Evolutionary conservation across 2,329 filamentous ascomycete species (phyloP).

Genomic region (Colletotrichum gloeosporioides): DNA sequence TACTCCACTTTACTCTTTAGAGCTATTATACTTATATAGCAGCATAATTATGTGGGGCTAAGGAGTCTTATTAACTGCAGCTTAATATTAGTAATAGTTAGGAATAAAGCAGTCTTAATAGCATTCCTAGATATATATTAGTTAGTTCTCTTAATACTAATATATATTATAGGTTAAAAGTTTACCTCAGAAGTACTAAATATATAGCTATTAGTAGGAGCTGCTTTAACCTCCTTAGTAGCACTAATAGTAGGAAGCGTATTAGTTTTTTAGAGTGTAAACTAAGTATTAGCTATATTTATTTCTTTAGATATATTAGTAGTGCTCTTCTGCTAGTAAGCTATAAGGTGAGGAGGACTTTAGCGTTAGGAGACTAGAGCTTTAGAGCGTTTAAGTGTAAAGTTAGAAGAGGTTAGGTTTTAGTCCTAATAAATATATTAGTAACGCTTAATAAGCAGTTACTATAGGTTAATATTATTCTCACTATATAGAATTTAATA

Average conservation of each 20-base stretch:
- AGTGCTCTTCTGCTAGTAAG: background rate
- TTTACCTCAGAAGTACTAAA: background rate
- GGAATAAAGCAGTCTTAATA: background rate
- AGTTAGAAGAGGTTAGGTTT: background rate
- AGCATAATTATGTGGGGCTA: background rate
- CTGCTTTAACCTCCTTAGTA: background rate
- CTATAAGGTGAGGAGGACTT: background rate
- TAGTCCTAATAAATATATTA: background rate
- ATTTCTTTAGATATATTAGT: background rate
- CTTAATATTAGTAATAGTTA: background rate
- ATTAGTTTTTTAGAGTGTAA: background rate
- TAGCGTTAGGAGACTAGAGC: background rate
- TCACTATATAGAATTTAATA: background rate
- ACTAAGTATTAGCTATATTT: background rate
- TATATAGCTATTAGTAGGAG: background rate
- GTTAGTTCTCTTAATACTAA: background rate
- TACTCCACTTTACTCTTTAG: background rate
- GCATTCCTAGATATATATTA: background rate
- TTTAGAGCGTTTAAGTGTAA: background rate
- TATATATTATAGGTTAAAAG: background rate
- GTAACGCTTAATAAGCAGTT: background rate
- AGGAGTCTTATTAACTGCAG: background rate
- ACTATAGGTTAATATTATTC: background rate
- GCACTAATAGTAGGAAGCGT: background rate
- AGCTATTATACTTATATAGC: background rate